phyloP scores from a whole-genome alignment of 805 yeast species.

The Brettanomyces nanus region DNA sequence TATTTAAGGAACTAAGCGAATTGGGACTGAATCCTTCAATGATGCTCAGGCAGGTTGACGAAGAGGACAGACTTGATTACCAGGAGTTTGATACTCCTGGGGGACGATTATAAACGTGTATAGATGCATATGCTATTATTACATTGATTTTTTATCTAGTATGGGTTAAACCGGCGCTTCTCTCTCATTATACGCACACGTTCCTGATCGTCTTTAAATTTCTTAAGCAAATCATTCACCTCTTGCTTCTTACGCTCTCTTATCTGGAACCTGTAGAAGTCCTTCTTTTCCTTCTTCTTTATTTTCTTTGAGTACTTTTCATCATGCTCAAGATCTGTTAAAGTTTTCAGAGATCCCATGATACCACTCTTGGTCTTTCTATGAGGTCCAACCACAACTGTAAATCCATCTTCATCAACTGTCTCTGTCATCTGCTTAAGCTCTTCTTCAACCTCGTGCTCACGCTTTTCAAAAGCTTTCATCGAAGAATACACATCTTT shows the following conservation, averaged over 20 bases:
- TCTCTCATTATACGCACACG: slow-evolving; percentile 72
- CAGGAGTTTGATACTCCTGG: slow-evolving; percentile 31
- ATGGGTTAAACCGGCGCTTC: slow-evolving; percentile 79
- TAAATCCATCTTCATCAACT: slow-evolving; percentile 93
- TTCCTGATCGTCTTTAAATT: slow-evolving; percentile 88
- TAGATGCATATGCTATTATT: too few species aligned
- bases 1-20: slow-evolving; percentile 78
- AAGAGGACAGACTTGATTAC: slow-evolving; percentile 24
- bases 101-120: slow-evolving; percentile 33
- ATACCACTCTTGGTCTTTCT: slow-evolving; percentile 74
- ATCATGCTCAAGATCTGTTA: slow-evolving; percentile 21
- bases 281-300: slow-evolving; percentile 72
- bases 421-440: slow-evolving; percentile 45
- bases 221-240: slow-evolving; percentile 75
- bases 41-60: slow-evolving; percentile 82
- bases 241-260: slow-evolving; percentile 89
- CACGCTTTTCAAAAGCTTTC: slow-evolving; percentile 61
- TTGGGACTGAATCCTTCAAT: slow-evolving; percentile 84
- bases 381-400: slow-evolving; percentile 80
- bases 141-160: slow-evolving; percentile 37
- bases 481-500: slow-evolving; percentile 52
- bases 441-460: slow-evolving; percentile 50
- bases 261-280: slow-evolving; percentile 93
- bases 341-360: slow-evolving; percentile 37
- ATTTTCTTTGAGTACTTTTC: slow-evolving; percentile 39